These are phyloP conservation scores for Juncus inflexus DNA, from an alignment of 176 grass and related monocot species.

Conservation along the genomic window DNA sequence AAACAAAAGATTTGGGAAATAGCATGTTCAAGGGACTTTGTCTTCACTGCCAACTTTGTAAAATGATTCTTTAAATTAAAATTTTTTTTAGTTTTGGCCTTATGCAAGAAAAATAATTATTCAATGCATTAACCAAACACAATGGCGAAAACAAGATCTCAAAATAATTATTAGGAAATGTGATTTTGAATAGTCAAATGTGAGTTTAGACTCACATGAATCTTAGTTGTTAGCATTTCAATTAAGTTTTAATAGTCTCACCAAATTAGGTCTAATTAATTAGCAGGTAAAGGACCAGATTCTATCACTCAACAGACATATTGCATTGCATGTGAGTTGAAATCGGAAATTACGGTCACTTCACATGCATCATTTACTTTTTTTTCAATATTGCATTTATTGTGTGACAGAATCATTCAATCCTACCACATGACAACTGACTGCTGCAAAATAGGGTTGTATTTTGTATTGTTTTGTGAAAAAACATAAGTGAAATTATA, in stretches of 20 bases:
- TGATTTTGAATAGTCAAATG: no score
- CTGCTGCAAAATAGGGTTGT: not conserved
- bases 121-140: no score
- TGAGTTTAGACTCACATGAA: slow-evolving; percentile 6
- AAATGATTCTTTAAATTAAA: no score
- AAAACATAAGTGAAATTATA: not conserved
- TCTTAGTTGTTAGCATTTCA: slow-evolving; percentile 26
- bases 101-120: no score
- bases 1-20: no score
- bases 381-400: slow-evolving; percentile 2
- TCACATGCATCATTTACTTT: slow-evolving; percentile 25
- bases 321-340: slow-evolving; percentile 20
- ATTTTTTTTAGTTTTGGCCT: no score
- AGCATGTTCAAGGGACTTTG: no score
- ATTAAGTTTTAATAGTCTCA: slow-evolving; percentile 7
- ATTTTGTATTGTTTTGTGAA: not conserved
- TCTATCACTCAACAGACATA: not conserved
- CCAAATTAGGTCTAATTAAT: slow-evolving; percentile 16
- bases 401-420: not conserved
- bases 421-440: not conserved
- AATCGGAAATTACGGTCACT: slow-evolving; percentile 15
- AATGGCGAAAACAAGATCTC: no score
- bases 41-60: no score
- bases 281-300: slow-evolving; percentile 8
- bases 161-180: no score